phyloP scores from a whole-genome alignment of 306 rosid genomes.

The Malus domestica region ASM211411v1 NC_041792.1:20269407-20269906 shows the following conservation, averaged over 20 bases:
- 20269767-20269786: conserved; percentile 60
- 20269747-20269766: conserved; percentile 65
- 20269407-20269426: conserved; percentile 28
- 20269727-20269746: conserved; percentile 29
- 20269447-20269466: conserved; percentile 53
- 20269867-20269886: conserved; percentile 44
- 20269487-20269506: conserved; percentile 44
- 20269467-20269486: conserved; percentile 62
- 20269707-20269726: conserved; percentile 42
- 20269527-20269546: conserved; percentile 61
- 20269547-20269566: conserved; percentile 59
- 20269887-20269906: conserved; percentile 72
- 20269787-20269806: conserved; percentile 29
- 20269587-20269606: conserved; percentile 20
- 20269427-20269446: conserved; percentile 9
- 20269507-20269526: conserved; percentile 59
- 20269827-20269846: conserved; percentile 79
- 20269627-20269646: conserved; percentile 35
- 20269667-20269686: conserved; percentile 30
- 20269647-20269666: conserved; percentile 43
- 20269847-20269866: conserved; percentile 63
- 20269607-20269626: conserved; percentile 17
- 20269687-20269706: conserved; percentile 28
- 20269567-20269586: conserved; percentile 25
- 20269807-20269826: conserved; percentile 63